These are phyloP conservation scores for Gnomoniopsis sp. DNA, from an alignment of 2,329 filamentous ascomycete species.

Conservation along the genomic window DNA sequence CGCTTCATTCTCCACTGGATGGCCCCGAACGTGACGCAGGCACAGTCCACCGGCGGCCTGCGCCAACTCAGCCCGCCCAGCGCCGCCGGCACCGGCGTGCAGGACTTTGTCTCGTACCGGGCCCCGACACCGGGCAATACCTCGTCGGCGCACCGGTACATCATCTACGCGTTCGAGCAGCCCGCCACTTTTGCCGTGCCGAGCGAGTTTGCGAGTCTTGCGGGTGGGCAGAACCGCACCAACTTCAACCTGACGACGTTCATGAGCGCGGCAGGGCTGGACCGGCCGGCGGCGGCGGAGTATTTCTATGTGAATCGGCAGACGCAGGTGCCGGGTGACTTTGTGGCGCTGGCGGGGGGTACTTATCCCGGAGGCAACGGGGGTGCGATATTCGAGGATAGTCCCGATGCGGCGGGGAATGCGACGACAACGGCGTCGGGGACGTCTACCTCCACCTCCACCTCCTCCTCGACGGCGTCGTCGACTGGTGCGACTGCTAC, in stretches of 20 bases:
- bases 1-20: slow-evolving; percentile 18
- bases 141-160: slow-evolving; percentile 16
- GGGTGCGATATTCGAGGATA: slow-evolving; percentile 8
- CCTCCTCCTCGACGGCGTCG: no score
- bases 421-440: slow-evolving; percentile 19
- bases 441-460: neutral
- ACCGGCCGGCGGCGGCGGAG: slow-evolving; percentile 11
- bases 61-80: slow-evolving; percentile 1
- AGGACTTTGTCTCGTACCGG: slow-evolving; percentile 9
- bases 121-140: slow-evolving; percentile 5
- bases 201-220: neutral
- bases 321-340: slow-evolving; percentile 5
- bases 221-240: slow-evolving; percentile 7
- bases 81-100: neutral
- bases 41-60: neutral
- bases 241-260: slow-evolving; percentile 9
- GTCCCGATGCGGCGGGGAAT: neutral
- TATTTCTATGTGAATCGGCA: slow-evolving; percentile 14
- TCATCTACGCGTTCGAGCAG: slow-evolving; percentile 15
- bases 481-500: neutral
- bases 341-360: slow-evolving; percentile 8
- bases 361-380: slow-evolving; percentile 14
- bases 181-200: slow-evolving; percentile 9
- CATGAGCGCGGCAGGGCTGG: slow-evolving; percentile 8
- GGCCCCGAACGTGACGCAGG: neutral